Percentiles rank a stretch among this genome's conserved stretches.
Evolutionary conservation across 805 yeast species (phyloP).

Genomic region (Candida andamanensis): DNA sequence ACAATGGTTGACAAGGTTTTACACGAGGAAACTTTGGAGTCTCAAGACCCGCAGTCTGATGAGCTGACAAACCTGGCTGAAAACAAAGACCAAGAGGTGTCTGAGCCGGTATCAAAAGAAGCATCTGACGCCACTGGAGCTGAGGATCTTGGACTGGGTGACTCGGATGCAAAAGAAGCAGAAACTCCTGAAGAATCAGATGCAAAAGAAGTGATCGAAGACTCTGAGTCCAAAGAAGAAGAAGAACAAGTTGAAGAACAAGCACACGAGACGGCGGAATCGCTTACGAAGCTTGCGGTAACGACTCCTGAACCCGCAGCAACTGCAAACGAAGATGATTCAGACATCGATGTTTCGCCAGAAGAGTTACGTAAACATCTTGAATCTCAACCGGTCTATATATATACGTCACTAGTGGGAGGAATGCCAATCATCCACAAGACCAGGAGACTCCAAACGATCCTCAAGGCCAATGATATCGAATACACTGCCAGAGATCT

Average conservation of each 20-base stretch:
- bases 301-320: neutral
- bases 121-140: conserved; percentile 4
- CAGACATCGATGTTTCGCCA: conserved; percentile 31
- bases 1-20: conserved; percentile 24
- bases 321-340: conserved; percentile 13
- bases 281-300: too few species aligned
- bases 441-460: conserved; percentile 71
- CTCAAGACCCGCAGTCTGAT: too few species aligned
- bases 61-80: neutral
- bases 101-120: conserved; percentile 3
- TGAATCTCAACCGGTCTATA: conserved; percentile 57
- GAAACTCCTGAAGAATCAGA: conserved; percentile 1
- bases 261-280: neutral
- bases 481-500: conserved; percentile 67
- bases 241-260: conserved; percentile 1
- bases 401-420: conserved; percentile 84
- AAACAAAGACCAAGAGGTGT: conserved; percentile 1
- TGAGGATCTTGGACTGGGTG: conserved; percentile 4
- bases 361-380: conserved; percentile 40
- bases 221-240: conserved; percentile 1
- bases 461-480: conserved; percentile 68
- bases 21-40: conserved; percentile 1
- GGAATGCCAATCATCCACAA: conserved; percentile 75
- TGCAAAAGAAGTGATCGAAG: too few species aligned
- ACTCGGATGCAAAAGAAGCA: conserved; percentile 5